These are phyloP conservation scores for Lentinula sp. DNA, from an alignment of 768 basidiomycete genomes.

Conservation along the genomic window DNA sequence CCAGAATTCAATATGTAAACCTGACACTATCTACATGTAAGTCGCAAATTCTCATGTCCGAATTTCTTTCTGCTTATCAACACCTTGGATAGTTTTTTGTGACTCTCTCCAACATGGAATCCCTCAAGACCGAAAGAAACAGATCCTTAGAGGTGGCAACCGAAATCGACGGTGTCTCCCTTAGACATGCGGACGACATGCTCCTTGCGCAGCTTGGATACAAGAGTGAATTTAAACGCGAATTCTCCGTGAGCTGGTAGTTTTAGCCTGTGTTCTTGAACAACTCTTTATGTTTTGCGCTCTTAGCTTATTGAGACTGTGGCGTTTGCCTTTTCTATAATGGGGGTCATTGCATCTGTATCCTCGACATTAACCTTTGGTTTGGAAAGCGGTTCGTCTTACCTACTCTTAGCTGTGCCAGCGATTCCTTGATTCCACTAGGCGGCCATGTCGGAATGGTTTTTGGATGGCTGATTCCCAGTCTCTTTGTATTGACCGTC, in stretches of 20 bases:
- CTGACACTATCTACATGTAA: neutral
- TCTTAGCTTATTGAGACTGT: conserved; percentile 52
- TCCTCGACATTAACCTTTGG: conserved; percentile 63
- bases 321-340: conserved; percentile 63
- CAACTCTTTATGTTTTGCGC: neutral
- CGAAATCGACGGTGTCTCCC: conserved; percentile 9
- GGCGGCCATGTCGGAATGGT: conserved; percentile 77
- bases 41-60: neutral
- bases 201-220: conserved; percentile 65
- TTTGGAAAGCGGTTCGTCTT: conserved; percentile 46
- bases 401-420: neutral
- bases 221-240: conserved; percentile 66
- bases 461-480: conserved; percentile 73
- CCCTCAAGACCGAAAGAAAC: neutral
- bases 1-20: neutral
- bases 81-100: neutral
- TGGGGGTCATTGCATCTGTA: conserved; percentile 69
- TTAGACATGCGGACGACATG: conserved; percentile 44
- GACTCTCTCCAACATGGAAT: neutral
- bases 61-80: neutral
- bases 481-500: conserved; percentile 59
- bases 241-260: conserved; percentile 52
- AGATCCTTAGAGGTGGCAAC: neutral
- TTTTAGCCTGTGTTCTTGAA: neutral
- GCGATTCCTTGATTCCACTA: conserved; percentile 13